Evolutionary conservation across 2,329 filamentous ascomycete species (phyloP).

Genomic region (Ophiocordyceps robertsii): DNA sequence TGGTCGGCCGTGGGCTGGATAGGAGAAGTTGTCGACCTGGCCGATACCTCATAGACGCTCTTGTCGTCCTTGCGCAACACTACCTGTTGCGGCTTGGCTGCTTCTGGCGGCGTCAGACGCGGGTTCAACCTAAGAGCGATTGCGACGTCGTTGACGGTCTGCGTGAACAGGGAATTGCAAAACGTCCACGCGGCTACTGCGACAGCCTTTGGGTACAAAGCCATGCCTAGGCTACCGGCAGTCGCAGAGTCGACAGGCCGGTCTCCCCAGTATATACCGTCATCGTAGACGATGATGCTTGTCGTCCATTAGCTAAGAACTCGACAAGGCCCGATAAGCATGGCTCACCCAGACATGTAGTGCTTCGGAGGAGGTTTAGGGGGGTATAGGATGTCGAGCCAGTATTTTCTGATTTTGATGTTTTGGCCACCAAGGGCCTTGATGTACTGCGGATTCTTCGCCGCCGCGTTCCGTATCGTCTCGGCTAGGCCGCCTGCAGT

Average conservation of each 20-base stretch:
- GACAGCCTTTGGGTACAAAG: conserved; percentile 39
- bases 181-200: conserved; percentile 39
- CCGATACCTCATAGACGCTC: no score
- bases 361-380: conserved; percentile 44
- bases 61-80: no score
- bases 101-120: conserved; percentile 6
- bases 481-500: conserved; percentile 16
- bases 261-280: conserved; percentile 32
- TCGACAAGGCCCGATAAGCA: conserved; percentile 6
- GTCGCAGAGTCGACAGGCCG: conserved; percentile 33
- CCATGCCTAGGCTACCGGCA: conserved; percentile 30
- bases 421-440: conserved; percentile 29
- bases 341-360: conserved; percentile 42
- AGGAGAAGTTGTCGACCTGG: no score
- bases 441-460: conserved; percentile 27
- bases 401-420: conserved; percentile 35
- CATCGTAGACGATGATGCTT: conserved; percentile 36
- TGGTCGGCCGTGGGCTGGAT: no score
- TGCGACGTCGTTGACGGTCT: conserved; percentile 28
- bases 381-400: conserved; percentile 51
- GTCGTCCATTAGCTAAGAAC: not conserved
- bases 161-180: conserved; percentile 29
- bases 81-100: not conserved
- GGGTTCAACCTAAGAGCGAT: conserved; percentile 30
- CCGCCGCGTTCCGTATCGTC: conserved; percentile 22